phyloP scores from a whole-genome alignment of 2,329 filamentous ascomycete genomes.

The Alternaria arbusti region DNA sequence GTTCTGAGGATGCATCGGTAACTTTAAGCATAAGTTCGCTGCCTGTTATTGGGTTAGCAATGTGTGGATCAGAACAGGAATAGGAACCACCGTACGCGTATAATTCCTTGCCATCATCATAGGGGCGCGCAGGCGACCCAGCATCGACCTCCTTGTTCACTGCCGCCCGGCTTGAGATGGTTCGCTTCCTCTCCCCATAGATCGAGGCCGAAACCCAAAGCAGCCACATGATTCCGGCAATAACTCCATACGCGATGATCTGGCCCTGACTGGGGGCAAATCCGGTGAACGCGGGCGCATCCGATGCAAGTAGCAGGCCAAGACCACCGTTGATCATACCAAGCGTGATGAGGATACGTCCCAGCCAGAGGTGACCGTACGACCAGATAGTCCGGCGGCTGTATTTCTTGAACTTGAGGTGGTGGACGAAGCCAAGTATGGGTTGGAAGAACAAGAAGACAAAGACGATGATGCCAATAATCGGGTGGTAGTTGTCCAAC shows the following conservation, averaged over 20 bases:
- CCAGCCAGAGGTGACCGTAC: slow-evolving; percentile 62
- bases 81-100: slow-evolving; percentile 17
- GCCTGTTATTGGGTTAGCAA: not conserved
- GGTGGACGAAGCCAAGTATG: slow-evolving; percentile 59
- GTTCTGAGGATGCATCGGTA: not conserved
- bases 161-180: slow-evolving; percentile 10
- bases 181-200: slow-evolving; percentile 31
- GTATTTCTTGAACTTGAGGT: slow-evolving; percentile 57
- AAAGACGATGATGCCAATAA: slow-evolving; percentile 62
- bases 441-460: slow-evolving; percentile 62
- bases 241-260: slow-evolving; percentile 42
- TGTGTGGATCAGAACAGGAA: not conserved
- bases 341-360: slow-evolving; percentile 57
- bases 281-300: slow-evolving; percentile 31
- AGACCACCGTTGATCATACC: slow-evolving; percentile 65
- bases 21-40: not conserved
- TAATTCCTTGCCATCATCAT: slow-evolving; percentile 19
- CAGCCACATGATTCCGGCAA: slow-evolving; percentile 45
- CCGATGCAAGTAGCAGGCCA: slow-evolving; percentile 51
- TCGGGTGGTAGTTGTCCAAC: slow-evolving; percentile 54
- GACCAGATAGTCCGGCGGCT: slow-evolving; percentile 55
- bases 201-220: slow-evolving; percentile 38
- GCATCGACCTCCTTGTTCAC: slow-evolving; percentile 15
- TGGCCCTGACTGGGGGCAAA: slow-evolving; percentile 34
- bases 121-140: not conserved